Conservation (phyloP, 805 yeast genomes). For the Ogataea minuta region DNA sequence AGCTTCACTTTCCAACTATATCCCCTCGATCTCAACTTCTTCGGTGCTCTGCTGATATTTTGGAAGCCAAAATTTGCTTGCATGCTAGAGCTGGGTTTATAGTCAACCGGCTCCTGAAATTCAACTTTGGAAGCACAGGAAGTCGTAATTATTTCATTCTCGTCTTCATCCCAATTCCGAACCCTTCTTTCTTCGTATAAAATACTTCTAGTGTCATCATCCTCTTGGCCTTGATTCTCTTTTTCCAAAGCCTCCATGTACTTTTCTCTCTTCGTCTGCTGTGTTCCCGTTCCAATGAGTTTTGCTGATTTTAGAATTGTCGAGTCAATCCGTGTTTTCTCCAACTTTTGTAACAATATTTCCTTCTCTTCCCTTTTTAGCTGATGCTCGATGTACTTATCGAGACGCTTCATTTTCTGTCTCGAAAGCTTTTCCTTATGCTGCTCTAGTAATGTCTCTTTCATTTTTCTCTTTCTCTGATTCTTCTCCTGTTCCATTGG, state of each 20-base stretch:
- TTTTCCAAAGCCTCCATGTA: slow-evolving; percentile 71
- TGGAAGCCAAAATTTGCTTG: slow-evolving; percentile 57
- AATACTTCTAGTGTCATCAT: slow-evolving; percentile 57
- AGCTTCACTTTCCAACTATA: slow-evolving; percentile 74
- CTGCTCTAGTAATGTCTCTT: slow-evolving; percentile 54
- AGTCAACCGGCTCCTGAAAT: slow-evolving; percentile 28
- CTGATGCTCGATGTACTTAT: slow-evolving; percentile 91
- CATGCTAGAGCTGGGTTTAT: slow-evolving; percentile 65
- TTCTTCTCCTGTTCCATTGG: slow-evolving; percentile 61
- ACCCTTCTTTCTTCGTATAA: slow-evolving; percentile 68
- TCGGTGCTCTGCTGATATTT: slow-evolving; percentile 41
- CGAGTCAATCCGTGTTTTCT: slow-evolving; percentile 69
- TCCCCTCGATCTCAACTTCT: slow-evolving; percentile 51
- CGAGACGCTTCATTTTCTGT: slow-evolving; percentile 74
- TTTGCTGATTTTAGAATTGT: slow-evolving; percentile 69
- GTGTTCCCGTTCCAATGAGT: slow-evolving; percentile 66
- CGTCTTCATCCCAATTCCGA: slow-evolving; percentile 56
- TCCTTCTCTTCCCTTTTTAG: slow-evolving; percentile 85
- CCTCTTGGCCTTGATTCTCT: slow-evolving; percentile 70
- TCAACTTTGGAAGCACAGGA: neutral
- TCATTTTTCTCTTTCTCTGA: slow-evolving; percentile 62
- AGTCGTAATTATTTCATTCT: slow-evolving; percentile 7
- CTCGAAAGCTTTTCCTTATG: slow-evolving; percentile 67
- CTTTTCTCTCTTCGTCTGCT: slow-evolving; percentile 61
- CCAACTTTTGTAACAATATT: slow-evolving; percentile 67